Evolutionary conservation across 495 filamentous ascomycete species (phyloP).

Genomic region (Parathielavia hyrcaniae): DNA sequence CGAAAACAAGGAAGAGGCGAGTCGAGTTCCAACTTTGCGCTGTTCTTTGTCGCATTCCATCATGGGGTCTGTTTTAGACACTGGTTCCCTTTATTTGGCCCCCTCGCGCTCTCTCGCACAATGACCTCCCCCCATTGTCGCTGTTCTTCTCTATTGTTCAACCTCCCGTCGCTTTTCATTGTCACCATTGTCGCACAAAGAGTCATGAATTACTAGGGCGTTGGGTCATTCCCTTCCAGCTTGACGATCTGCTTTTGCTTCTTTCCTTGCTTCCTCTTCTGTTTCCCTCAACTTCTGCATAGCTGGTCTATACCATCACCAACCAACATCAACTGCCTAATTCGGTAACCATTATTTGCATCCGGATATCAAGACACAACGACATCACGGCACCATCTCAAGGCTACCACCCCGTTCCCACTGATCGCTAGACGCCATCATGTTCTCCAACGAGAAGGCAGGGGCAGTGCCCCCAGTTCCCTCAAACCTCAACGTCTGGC

Average conservation of each 20-base stretch:
- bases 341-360: conserved; percentile 10
- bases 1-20: conserved; percentile 12
- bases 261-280: conserved; percentile 16
- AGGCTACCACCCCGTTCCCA: not conserved
- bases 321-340: conserved; percentile 10
- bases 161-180: conserved; percentile 2
- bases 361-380: not conserved
- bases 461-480: conserved; percentile 21
- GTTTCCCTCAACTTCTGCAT: conserved; percentile 10
- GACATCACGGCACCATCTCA: conserved; percentile 12
- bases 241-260: conserved; percentile 12
- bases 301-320: conserved; percentile 22
- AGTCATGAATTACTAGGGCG: conserved; percentile 19
- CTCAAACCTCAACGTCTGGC: conserved; percentile 27
- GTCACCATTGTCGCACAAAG: conserved; percentile 15
- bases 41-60: conserved; percentile 8
- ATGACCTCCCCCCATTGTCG: conserved; percentile 13
- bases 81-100: conserved; percentile 1
- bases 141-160: conserved; percentile 23
- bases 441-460: conserved; percentile 27
- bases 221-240: conserved; percentile 13
- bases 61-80: conserved; percentile 6
- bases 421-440: conserved; percentile 3
- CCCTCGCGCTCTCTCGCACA: not conserved
- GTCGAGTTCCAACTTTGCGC: conserved; percentile 9